These are phyloP conservation scores for Huntiella moniliformis DNA, from an alignment of 2,329 filamentous ascomycete genomes.

Conservation along the genomic window DNA sequence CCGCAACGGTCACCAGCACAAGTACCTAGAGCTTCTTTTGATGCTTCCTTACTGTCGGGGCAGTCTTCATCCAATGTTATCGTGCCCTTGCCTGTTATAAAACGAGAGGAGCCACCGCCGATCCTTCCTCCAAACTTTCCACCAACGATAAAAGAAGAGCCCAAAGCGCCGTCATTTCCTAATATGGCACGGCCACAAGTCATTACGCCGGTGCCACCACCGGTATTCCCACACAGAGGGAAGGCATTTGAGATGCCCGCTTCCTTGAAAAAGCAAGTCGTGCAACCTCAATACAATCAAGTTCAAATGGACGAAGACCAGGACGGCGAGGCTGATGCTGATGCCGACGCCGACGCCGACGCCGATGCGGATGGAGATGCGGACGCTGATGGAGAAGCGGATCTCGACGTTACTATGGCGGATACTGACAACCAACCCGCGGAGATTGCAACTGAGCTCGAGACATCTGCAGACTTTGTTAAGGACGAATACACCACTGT, in stretches of 20 bases:
- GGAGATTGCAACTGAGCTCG: conserved; percentile 30
- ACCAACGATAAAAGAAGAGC: too few species aligned
- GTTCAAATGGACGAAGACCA: conserved; percentile 11
- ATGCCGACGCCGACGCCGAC: conserved; percentile 2
- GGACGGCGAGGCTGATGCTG: neutral
- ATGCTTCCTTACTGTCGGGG: neutral
- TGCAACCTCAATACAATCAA: conserved; percentile 21
- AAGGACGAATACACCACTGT: conserved; percentile 34
- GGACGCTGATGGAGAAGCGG: neutral
- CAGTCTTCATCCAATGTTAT: too few species aligned
- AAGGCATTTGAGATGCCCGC: conserved; percentile 24
- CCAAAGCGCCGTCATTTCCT: too few species aligned
- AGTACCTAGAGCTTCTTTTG: neutral
- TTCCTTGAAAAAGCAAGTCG: conserved; percentile 24
- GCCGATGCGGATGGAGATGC: conserved; percentile 2
- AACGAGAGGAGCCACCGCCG: neutral
- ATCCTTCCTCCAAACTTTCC: neutral
- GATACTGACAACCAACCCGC: conserved; percentile 5
- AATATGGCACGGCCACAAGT: too few species aligned
- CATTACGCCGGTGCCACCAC: neutral
- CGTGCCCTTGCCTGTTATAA: too few species aligned
- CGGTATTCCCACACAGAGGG: neutral
- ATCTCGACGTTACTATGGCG: conserved; percentile 7
- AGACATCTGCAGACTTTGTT: conserved; percentile 23
- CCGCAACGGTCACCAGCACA: conserved; percentile 10